phyloP scores from a whole-genome alignment of 2,329 filamentous ascomycete species.

The Pestalotiopsis sp. region DNA sequence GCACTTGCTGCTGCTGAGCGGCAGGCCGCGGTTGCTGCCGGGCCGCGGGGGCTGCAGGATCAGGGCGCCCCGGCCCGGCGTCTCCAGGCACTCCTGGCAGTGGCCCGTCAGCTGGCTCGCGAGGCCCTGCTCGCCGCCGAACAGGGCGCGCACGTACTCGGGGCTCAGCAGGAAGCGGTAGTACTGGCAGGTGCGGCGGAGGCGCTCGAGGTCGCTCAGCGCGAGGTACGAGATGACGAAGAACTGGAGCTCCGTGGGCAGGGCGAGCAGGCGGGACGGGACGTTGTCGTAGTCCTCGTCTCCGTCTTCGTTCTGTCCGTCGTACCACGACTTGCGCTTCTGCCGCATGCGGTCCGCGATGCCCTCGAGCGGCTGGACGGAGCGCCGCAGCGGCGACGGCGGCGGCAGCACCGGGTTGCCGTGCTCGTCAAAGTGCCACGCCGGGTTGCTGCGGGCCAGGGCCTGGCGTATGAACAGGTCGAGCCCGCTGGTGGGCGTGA shows the following conservation, averaged over 20 bases:
- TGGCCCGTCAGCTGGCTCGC: constrained; percentile 36
- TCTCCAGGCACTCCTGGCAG: constrained; percentile 42
- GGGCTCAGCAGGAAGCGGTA: constrained; percentile 38
- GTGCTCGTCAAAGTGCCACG: constrained; percentile 8
- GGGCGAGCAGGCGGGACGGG: constrained; percentile 29
- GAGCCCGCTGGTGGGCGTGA: constrained; percentile 16
- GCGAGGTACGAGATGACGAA: constrained; percentile 41
- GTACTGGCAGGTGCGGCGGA: constrained; percentile 42
- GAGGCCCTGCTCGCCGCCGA: constrained; percentile 34
- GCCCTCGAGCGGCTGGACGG: constrained; percentile 14
- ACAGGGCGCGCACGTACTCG: constrained; percentile 36
- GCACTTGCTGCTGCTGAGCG: constrained; percentile 39
- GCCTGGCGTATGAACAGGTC: constrained; percentile 15
- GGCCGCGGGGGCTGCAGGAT: constrained; percentile 32
- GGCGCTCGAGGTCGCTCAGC: constrained; percentile 45
- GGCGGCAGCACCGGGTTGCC: constrained; percentile 12
- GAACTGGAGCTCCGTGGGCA: constrained; percentile 46
- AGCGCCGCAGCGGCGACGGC: constrained; percentile 12
- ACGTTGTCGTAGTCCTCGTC: neutral
- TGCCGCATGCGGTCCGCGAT: constrained; percentile 17
- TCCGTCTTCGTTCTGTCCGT: neutral
- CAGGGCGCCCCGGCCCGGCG: constrained; percentile 31
- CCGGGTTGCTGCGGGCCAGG: constrained; percentile 4
- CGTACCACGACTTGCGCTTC: constrained; percentile 6
- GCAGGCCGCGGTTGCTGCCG: constrained; percentile 19